These are phyloP conservation scores for Chiua virens DNA, from an alignment of 768 basidiomycete species.

Conservation along the genomic window DNA sequence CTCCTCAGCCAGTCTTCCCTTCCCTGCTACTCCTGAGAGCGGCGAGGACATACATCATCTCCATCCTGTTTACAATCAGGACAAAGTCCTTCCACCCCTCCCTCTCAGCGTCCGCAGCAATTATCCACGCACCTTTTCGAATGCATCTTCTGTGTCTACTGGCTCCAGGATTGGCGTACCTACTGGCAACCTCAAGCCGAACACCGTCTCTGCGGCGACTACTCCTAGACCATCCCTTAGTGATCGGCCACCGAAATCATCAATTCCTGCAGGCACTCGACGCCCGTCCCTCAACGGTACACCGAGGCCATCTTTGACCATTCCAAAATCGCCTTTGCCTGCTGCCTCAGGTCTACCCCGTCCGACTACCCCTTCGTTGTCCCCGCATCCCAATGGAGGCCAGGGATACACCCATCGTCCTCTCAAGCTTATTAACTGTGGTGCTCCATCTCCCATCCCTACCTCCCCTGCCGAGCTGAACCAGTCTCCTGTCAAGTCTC, in stretches of 20 bases:
- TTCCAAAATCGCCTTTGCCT: constrained; percentile 26
- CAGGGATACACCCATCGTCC: constrained; percentile 25
- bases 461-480: constrained; percentile 3
- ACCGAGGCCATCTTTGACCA: constrained; percentile 25
- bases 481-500: constrained; percentile 7
- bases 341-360: constrained; percentile 18
- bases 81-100: constrained; percentile 35
- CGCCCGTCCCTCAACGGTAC: constrained; percentile 20
- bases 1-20: constrained; percentile 30
- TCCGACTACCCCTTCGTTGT: constrained; percentile 18
- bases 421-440: constrained; percentile 25
- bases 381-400: neutral
- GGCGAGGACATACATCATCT: constrained; percentile 14
- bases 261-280: constrained; percentile 7
- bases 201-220: constrained; percentile 7
- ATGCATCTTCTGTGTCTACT: constrained; percentile 24
- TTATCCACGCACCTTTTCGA: constrained; percentile 37
- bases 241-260: constrained; percentile 6
- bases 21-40: constrained; percentile 30
- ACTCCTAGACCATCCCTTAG: constrained; percentile 13
- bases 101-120: constrained; percentile 16
- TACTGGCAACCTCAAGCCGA: constrained; percentile 6
- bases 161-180: constrained; percentile 13
- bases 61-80: constrained; percentile 15
- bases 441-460: constrained; percentile 11